A percentile compares a stretch with the other conserved stretches of the same genome.
Conservation (phyloP, 2,329 filamentous ascomycete species). For the Stachybotrys chartarum region DNA sequence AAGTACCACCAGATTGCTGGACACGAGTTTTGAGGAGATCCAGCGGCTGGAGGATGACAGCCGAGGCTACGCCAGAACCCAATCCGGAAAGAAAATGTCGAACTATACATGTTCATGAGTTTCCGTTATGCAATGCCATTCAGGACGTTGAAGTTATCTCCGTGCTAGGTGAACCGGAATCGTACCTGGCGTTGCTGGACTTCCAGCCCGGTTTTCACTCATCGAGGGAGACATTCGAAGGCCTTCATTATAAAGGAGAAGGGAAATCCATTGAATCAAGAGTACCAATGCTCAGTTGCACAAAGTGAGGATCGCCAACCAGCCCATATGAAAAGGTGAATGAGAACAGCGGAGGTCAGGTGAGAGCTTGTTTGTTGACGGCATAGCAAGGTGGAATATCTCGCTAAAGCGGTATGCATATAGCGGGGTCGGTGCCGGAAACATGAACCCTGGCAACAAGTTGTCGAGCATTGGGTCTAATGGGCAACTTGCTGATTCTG, state of each 20-base stretch:
- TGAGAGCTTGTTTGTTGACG: too few species aligned
- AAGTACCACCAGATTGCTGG: constrained; percentile 72
- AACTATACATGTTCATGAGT: constrained; percentile 30
- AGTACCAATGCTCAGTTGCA: too few species aligned
- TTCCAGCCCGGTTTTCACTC: constrained; percentile 10
- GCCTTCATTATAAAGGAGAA: too few species aligned
- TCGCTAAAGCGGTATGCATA: too few species aligned
- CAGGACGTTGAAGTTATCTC: background rate
- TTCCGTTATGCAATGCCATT: background rate
- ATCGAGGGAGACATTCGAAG: background rate
- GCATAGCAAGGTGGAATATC: too few species aligned
- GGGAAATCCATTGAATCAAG: too few species aligned
- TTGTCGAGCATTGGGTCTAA: background rate
- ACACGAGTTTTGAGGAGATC: constrained; percentile 95
- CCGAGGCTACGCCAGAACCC: constrained; percentile 78
- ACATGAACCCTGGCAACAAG: too few species aligned
- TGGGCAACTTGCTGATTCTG: constrained; percentile 9
- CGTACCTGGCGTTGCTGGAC: constrained; percentile 17
- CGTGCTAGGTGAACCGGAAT: constrained; percentile 2
- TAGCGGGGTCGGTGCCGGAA: too few species aligned
- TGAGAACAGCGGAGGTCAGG: too few species aligned
- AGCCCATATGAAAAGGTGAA: too few species aligned
- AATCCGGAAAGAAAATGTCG: constrained; percentile 89
- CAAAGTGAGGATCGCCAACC: too few species aligned
- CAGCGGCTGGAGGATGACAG: constrained; percentile 85